phyloP scores from a whole-genome alignment of 495 filamentous ascomycete species.

The Talaromyces thailandensis region DNA sequence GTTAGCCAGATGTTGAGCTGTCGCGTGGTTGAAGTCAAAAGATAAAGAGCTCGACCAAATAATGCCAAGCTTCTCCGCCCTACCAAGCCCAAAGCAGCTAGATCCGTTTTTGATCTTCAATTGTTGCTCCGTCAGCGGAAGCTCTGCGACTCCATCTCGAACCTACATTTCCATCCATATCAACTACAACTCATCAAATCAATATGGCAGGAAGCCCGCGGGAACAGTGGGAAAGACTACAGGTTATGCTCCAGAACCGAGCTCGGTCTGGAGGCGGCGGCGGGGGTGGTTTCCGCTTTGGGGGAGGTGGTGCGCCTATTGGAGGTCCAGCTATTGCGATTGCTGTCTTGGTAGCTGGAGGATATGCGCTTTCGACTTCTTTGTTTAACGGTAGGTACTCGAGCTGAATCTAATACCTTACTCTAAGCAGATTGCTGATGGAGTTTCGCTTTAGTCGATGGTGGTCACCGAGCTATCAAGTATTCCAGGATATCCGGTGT shows the following conservation, averaged over 20 bases:
- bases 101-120: background rate
- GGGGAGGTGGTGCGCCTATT: conserved; percentile 39
- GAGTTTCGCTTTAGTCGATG: conserved; percentile 63
- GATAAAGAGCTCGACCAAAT: background rate
- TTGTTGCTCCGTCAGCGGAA: conserved; percentile 12
- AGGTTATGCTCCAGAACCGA: conserved; percentile 49
- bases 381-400: conserved; percentile 80
- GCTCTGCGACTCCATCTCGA: conserved; percentile 20
- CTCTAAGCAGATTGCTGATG: background rate
- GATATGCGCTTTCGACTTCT: conserved; percentile 63
- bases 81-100: background rate
- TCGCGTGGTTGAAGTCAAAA: background rate
- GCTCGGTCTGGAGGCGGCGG: conserved; percentile 30
- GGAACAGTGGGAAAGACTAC: conserved; percentile 57
- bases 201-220: conserved; percentile 51
- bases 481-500: conserved; percentile 92
- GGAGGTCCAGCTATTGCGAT: conserved; percentile 38
- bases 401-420: background rate
- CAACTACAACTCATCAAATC: conserved; percentile 13
- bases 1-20: background rate
- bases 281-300: conserved; percentile 35
- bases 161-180: conserved; percentile 15
- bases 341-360: conserved; percentile 55
- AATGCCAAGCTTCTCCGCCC: conserved; percentile 4
- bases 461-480: conserved; percentile 98